These are phyloP conservation scores for Ophiostoma populinum DNA, from an alignment of 2,329 filamentous ascomycete species.

Conservation along the genomic window DNA sequence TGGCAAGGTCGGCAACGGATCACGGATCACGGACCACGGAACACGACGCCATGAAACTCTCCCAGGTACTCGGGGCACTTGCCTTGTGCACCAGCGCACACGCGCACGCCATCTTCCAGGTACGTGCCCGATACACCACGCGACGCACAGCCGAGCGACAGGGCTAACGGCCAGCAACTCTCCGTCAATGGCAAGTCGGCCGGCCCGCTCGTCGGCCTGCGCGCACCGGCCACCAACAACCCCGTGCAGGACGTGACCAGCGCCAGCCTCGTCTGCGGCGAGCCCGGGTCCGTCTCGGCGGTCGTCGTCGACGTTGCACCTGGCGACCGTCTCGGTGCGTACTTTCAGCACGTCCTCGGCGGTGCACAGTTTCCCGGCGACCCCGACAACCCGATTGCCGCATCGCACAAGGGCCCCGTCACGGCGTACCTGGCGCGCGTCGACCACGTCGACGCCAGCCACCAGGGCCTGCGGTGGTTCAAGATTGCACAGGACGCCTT, in stretches of 20 bases:
- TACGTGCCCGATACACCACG: too few species aligned
- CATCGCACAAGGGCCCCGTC: conserved; percentile 36
- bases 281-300: conserved; percentile 22
- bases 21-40: too few species aligned
- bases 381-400: conserved; percentile 35
- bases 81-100: conserved; percentile 20
- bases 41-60: too few species aligned
- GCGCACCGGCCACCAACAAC: conserved; percentile 32
- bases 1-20: too few species aligned
- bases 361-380: conserved; percentile 31
- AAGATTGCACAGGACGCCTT: conserved; percentile 36
- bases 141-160: too few species aligned
- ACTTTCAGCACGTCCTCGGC: conserved; percentile 36
- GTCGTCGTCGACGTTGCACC: conserved; percentile 29
- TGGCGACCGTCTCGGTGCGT: conserved; percentile 33
- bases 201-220: conserved; percentile 26
- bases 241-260: conserved; percentile 32
- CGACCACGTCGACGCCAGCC: conserved; percentile 24
- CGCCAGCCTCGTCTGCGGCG: conserved; percentile 32
- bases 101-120: conserved; percentile 27
- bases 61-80: conserved; percentile 14
- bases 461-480: conserved; percentile 30
- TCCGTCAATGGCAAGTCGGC: conserved; percentile 29
- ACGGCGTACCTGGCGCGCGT: conserved; percentile 37
- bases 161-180: conserved; percentile 18